Conservation (phyloP, 495 filamentous ascomycete species). For the Lindgomyces ingoldianus region DNA sequence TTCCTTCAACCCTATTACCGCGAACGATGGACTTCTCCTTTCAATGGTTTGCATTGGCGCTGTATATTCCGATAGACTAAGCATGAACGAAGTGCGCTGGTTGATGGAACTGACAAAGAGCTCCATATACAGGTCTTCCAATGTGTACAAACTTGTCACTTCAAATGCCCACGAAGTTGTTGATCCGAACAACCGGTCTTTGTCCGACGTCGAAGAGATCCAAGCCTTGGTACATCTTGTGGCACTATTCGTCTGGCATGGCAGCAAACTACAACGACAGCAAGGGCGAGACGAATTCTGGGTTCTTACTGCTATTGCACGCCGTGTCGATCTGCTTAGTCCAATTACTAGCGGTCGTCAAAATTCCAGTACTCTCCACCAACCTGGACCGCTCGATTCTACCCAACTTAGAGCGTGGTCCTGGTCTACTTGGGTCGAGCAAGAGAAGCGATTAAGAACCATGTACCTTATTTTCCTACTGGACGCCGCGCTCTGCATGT, state of each 20-base stretch:
- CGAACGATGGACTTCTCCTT: conserved; percentile 60
- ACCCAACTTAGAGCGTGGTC: conserved; percentile 46
- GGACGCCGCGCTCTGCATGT: conserved; percentile 62
- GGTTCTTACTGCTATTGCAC: conserved; percentile 54
- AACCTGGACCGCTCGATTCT: conserved; percentile 24
- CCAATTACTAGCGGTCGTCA: conserved; percentile 42
- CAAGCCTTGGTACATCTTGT: conserved; percentile 60
- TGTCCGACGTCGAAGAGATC: conserved; percentile 58
- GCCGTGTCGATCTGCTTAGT: conserved; percentile 53
- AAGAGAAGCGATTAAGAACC: conserved; percentile 64
- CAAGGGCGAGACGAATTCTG: conserved; percentile 56
- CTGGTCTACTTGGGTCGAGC: conserved; percentile 66
- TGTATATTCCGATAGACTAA: conserved; percentile 61
- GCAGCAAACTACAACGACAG: conserved; percentile 58
- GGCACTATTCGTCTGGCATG: conserved; percentile 64
- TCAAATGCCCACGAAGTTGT: conserved; percentile 41
- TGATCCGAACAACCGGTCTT: conserved; percentile 36
- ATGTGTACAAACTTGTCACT: conserved; percentile 47
- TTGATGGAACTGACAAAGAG: conserved; percentile 58
- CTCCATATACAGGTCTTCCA: conserved; percentile 54
- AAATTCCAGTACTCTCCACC: conserved; percentile 48
- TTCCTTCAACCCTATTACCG: conserved; percentile 62
- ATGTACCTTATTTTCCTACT: conserved; percentile 61
- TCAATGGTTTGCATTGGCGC: conserved; percentile 67
- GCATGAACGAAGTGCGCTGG: conserved; percentile 56